Evolutionary conservation across 2,329 filamentous ascomycete genomes (phyloP).

Genomic region (Aspergillus sp.): DNA sequence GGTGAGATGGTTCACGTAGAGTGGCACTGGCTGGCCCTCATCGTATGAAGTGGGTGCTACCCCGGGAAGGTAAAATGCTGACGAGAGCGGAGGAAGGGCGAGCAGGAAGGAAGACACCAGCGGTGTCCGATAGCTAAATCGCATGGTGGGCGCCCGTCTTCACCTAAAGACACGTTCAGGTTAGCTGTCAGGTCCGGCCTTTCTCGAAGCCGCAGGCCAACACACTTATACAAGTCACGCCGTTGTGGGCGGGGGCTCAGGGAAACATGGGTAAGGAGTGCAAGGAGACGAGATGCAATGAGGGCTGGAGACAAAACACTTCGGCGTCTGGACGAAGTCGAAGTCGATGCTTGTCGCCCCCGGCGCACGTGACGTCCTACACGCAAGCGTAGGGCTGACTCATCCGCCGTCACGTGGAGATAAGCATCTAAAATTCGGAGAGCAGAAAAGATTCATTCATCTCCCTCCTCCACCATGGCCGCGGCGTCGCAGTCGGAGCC

Average conservation of each 20-base stretch:
- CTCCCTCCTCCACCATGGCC: constrained; percentile 14
- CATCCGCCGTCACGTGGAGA: constrained; percentile 15
- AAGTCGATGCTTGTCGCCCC: constrained; percentile 6
- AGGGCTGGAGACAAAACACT: not conserved
- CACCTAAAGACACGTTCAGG: not conserved
- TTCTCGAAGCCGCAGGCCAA: no score
- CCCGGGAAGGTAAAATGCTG: constrained; percentile 91
- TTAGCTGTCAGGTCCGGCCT: no score
- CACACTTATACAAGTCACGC: constrained; percentile 13
- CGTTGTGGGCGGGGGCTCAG: constrained; percentile 4
- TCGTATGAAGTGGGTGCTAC: constrained; percentile 91
- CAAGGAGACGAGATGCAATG: not conserved
- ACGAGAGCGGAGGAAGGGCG: constrained; percentile 27
- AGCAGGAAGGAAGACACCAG: constrained; percentile 23
- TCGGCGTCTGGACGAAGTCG: not conserved
- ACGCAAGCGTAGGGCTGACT: constrained; percentile 2
- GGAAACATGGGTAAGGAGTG: constrained; percentile 7
- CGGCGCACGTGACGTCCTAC: constrained; percentile 11
- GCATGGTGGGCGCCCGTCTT: constrained; percentile 23
- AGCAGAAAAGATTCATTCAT: no score
- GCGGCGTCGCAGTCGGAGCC: constrained; percentile 12
- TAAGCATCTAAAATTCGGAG: constrained; percentile 16
- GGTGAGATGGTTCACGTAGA: constrained; percentile 87
- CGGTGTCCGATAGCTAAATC: constrained; percentile 21
- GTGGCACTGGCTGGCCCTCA: constrained; percentile 65